Percentiles rank a stretch among this genome's conserved stretches.
These are phyloP conservation scores for Debaryomyces nepalensis DNA, from an alignment of 1,139 yeast species.

Conservation along the genomic window DNA sequence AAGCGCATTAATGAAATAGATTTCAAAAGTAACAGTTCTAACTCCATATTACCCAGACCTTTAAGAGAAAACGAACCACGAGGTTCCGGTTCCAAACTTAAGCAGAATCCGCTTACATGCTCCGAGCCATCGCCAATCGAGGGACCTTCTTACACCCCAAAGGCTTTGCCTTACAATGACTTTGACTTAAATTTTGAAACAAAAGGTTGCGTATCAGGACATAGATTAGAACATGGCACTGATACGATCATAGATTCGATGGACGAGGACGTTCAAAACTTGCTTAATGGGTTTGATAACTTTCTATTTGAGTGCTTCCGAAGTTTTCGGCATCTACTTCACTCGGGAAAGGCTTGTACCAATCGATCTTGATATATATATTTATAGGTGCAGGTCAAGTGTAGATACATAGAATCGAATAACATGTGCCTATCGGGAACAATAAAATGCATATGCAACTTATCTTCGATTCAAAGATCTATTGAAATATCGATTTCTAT, in stretches of 20 bases:
- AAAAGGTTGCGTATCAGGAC: constrained; percentile 15
- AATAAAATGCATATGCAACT: too few species aligned
- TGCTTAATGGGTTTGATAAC: constrained; percentile 26
- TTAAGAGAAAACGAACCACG: constrained; percentile 8
- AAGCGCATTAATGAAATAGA: constrained; percentile 10
- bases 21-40: constrained; percentile 26
- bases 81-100: constrained; percentile 5
- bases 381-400: too few species aligned
- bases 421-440: too few species aligned
- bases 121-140: constrained; percentile 14
- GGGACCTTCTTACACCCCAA: constrained; percentile 28
- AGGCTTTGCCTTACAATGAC: constrained; percentile 31
- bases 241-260: constrained; percentile 24
- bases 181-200: constrained; percentile 25
- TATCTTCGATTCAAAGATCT: too few species aligned
- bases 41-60: constrained; percentile 23
- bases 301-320: constrained; percentile 23
- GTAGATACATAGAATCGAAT: too few species aligned
- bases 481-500: too few species aligned
- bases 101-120: background rate
- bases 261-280: constrained; percentile 23
- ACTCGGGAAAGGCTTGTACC: background rate
- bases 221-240: constrained; percentile 14
- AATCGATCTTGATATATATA: background rate
- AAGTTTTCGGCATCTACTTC: constrained; percentile 8